These are phyloP conservation scores for Gryganskiella cystojenkinii DNA, from an alignment of 192 early-diverging fungal genomes.

Conservation along the genomic window DNA sequence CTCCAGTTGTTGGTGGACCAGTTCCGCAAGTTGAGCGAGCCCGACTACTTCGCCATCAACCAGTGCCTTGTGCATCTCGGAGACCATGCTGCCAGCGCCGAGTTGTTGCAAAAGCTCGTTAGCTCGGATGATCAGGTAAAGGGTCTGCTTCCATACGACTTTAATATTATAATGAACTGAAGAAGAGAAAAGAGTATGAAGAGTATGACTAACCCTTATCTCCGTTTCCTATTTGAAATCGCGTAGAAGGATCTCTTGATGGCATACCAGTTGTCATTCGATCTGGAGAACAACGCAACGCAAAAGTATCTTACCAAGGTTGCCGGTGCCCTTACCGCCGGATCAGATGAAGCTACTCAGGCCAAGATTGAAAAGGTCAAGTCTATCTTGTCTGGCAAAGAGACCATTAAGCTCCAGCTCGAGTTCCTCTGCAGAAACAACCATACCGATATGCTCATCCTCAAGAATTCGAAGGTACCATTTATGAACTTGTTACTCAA, in stretches of 20 bases:
- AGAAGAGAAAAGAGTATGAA: no score
- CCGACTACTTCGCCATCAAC: constrained; percentile 93
- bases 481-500: no score
- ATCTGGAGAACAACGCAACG: constrained; percentile 95
- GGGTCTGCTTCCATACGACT: neutral
- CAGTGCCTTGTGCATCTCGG: constrained; percentile 94
- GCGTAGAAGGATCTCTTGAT: constrained; percentile 71
- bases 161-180: no score
- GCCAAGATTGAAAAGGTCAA: constrained; percentile 69
- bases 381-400: constrained; percentile 88
- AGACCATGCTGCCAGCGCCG: constrained; percentile 77
- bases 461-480: constrained; percentile 88
- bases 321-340: constrained; percentile 63
- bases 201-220: neutral
- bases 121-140: constrained; percentile 67
- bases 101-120: constrained; percentile 78
- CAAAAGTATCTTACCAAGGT: constrained; percentile 96
- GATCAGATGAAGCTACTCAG: constrained; percentile 30
- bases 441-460: constrained; percentile 93
- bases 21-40: constrained; percentile 76
- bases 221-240: neutral
- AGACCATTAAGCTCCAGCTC: constrained; percentile 91
- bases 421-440: constrained; percentile 98
- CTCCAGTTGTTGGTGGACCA: constrained; percentile 80
- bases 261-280: constrained; percentile 98